Conservation (phyloP, 2,329 filamentous ascomycete species). For the Proliferodiscus dingleyae region DNA sequence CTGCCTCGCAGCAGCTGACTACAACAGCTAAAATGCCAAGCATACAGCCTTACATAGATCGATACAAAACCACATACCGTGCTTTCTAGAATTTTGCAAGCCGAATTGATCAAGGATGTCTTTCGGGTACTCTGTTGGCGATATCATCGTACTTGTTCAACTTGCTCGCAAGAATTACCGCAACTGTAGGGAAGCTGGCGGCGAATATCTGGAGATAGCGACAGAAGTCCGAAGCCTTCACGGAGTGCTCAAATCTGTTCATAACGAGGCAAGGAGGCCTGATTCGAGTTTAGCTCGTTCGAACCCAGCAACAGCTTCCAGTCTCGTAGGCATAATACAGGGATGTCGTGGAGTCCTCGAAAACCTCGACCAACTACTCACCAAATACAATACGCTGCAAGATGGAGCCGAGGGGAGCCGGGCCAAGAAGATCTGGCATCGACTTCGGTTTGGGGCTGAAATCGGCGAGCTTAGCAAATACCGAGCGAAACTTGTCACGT, state of each 20-base stretch:
- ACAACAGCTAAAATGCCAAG: too few relatives aligned
- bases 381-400: not conserved
- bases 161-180: constrained; percentile 1
- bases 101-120: not conserved
- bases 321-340: not conserved
- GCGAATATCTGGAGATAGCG: constrained; percentile 4
- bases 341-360: constrained; percentile 1
- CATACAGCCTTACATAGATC: too few relatives aligned
- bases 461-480: not conserved
- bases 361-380: not conserved
- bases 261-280: not conserved
- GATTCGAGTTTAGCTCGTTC: not conserved
- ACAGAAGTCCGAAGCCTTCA: constrained; percentile 3
- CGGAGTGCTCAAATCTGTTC: constrained; percentile 3
- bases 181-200: constrained; percentile 5
- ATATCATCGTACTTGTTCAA: constrained; percentile 2
- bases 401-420: not conserved
- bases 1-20: too few relatives aligned
- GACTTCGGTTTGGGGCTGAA: constrained; percentile 1
- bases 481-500: constrained; percentile 1
- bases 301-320: not conserved
- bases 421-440: not conserved
- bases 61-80: too few relatives aligned
- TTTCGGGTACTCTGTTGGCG: constrained; percentile 3
- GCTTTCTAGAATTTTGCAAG: too few relatives aligned